A percentile compares a stretch with the other conserved stretches of the same genome.
phyloP scores from a whole-genome alignment of 768 basidiomycete species.

The Polyporus arcularius region DNA sequence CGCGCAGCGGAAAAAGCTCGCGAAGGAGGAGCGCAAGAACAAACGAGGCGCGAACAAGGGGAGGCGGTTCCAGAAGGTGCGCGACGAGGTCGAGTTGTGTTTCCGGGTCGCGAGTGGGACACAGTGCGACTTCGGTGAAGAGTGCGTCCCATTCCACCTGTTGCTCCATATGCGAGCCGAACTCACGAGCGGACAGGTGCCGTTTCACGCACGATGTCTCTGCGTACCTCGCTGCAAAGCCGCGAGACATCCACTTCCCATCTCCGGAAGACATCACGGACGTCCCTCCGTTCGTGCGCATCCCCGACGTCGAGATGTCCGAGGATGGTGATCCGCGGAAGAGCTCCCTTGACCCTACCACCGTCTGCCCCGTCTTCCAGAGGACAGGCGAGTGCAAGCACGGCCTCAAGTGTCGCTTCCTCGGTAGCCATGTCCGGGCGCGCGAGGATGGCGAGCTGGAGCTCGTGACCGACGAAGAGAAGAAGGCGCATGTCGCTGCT shows the following conservation, averaged over 20 bases:
- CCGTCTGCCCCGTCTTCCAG: slow-evolving; percentile 66
- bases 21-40: slow-evolving; percentile 71
- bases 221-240: slow-evolving; percentile 76
- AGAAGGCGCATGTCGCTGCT: slow-evolving; percentile 48
- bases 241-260: slow-evolving; percentile 68
- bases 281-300: slow-evolving; percentile 52
- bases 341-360: slow-evolving; percentile 47
- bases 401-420: slow-evolving; percentile 91
- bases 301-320: slow-evolving; percentile 29
- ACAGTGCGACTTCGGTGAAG: slow-evolving; percentile 68
- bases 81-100: slow-evolving; percentile 83
- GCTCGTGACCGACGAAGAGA: slow-evolving; percentile 58
- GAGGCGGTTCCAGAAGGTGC: slow-evolving; percentile 72
- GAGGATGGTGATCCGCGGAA: slow-evolving; percentile 23
- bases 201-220: slow-evolving; percentile 77
- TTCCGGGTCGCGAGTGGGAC: slow-evolving; percentile 73
- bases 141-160: slow-evolving; percentile 42
- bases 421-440: slow-evolving; percentile 69
- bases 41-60: slow-evolving; percentile 83
- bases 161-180: background rate
- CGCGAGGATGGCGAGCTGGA: slow-evolving; percentile 46
- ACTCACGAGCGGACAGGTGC: slow-evolving; percentile 48
- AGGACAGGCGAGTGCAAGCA: slow-evolving; percentile 76
- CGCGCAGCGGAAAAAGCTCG: slow-evolving; percentile 44
- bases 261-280: slow-evolving; percentile 39